Conservation (phyloP, 2,329 filamentous ascomycete species). For the Diaporthe eres region DNA sequence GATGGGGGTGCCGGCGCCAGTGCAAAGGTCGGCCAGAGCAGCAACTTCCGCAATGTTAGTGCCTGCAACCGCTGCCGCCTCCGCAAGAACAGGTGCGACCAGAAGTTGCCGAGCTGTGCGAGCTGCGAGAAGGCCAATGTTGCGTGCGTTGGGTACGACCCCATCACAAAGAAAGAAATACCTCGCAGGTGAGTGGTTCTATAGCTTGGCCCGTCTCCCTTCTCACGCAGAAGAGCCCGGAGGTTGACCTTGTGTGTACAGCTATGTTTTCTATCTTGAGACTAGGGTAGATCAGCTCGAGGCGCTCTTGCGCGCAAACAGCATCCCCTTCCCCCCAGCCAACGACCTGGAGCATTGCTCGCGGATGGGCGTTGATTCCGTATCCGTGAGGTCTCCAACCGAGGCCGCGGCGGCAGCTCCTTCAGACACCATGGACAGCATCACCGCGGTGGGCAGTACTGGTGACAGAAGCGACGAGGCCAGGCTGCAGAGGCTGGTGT, state of each 20-base stretch:
- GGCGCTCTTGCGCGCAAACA: conserved; percentile 76
- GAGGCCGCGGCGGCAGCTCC: conserved; percentile 49
- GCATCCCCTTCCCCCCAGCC: conserved; percentile 80
- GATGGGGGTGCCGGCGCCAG: conserved; percentile 47
- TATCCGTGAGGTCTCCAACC: conserved; percentile 51
- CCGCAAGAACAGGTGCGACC: conserved; percentile 95
- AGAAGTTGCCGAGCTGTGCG: conserved; percentile 89
- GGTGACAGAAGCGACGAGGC: conserved; percentile 68
- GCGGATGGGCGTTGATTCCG: conserved; percentile 58
- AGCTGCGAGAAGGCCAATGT: conserved; percentile 94
- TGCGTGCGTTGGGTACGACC: conserved; percentile 94
- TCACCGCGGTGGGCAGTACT: conserved; percentile 52
- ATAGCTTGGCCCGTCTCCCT: conserved; percentile 54
- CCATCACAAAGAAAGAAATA: conserved; percentile 96
- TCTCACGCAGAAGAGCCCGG: too few species aligned
- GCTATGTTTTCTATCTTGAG: conserved; percentile 96
- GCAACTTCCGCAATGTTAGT: conserved; percentile 87
- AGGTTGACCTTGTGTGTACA: conserved; percentile 50
- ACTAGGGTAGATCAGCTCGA: conserved; percentile 88
- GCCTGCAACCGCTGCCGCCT: conserved; percentile 94
- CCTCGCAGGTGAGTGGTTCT: conserved; percentile 81
- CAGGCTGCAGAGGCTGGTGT: conserved; percentile 76
- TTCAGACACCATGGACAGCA: conserved; percentile 53
- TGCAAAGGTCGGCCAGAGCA: conserved; percentile 69
- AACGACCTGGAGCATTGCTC: conserved; percentile 77